Base-by-base conservation (phyloP, 345 rosid genomes). In the Hibiscus syriacus region DNA sequence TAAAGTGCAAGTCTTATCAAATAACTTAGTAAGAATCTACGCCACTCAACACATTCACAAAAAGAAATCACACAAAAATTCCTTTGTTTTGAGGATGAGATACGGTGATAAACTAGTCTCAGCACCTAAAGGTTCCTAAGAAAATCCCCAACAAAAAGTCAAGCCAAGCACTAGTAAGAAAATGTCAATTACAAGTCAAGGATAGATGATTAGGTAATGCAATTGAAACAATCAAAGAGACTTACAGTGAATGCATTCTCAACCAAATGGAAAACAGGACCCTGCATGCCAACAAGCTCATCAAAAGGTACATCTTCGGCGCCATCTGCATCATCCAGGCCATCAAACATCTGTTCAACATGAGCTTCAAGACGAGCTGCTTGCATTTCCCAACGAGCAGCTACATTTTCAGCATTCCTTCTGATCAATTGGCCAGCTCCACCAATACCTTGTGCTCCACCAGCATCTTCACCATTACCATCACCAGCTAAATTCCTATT, bases 241-340 rank as follows among this genome's bases (percentile, higher is more conserved):
- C 99, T 85, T 81, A 95, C 99, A 56, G 99, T 95, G 69, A 95
- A 92, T 62, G 99, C 97, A 82, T 95, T 95, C 80, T 95, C 99
- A 81, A 95, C 96, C 80, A 95, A 88, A 85, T 95, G 99, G 68
- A 95, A 90, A 63, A 95, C 98, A 27, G 99, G 98, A 65, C 99
- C 97, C 84, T 91, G 99, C 98, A 94, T 94, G 77, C 98, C 98
- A 66, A 91, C 99, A 67, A 95, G 90, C 80, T 95, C 99, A 55
- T 95, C 99, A 73, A 95, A 95, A 46, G 99, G 99, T 22, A 95
- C 99, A 69, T 95, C 99, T 83, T 95, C 99, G 13, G 99, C 99
- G 70, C 99, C 99, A 84, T 94, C 99, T 76, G 92, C 98, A 71
- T 91, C 99, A 38, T 94, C 99, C 80, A 91, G 72, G 49, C 96